These are phyloP conservation scores for Pseudopyrenochaeta lycopersici DNA, from an alignment of 2,329 filamentous ascomycete genomes.

Conservation along the genomic window DNA sequence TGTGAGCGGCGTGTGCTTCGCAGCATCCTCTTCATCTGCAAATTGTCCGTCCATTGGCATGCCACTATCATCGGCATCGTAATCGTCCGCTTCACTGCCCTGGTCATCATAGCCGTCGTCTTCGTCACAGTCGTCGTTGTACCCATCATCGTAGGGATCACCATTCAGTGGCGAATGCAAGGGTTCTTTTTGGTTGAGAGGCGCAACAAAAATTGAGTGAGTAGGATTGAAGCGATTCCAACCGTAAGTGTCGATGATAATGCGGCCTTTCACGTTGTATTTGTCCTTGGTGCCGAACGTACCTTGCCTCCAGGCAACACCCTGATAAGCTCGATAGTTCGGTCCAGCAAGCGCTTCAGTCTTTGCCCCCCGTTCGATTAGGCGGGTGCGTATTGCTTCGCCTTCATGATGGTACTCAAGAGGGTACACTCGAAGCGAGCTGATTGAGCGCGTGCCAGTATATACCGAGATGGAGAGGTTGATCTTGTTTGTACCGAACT, in stretches of 20 bases:
- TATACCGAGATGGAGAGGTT: slow-evolving; percentile 40
- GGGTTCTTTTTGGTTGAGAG: slow-evolving; percentile 44
- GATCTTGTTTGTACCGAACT: slow-evolving; percentile 42
- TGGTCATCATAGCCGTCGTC: slow-evolving; percentile 13
- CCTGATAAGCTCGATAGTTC: slow-evolving; percentile 61
- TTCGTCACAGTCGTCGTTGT: slow-evolving; percentile 31
- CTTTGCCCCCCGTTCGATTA: slow-evolving; percentile 57
- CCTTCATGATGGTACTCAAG: slow-evolving; percentile 55
- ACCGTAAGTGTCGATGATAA: slow-evolving; percentile 63
- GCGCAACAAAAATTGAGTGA: slow-evolving; percentile 48
- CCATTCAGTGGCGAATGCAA: background rate
- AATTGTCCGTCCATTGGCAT: slow-evolving; percentile 27
- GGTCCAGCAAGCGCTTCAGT: slow-evolving; percentile 59
- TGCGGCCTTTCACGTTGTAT: slow-evolving; percentile 55
- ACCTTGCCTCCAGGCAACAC: slow-evolving; percentile 51
- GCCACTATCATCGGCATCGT: slow-evolving; percentile 13
- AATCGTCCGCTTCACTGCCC: slow-evolving; percentile 5
- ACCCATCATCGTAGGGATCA: background rate
- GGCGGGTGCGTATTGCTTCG: slow-evolving; percentile 47
- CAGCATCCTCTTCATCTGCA: slow-evolving; percentile 23
- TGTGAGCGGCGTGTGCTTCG: slow-evolving; percentile 19
- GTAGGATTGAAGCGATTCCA: slow-evolving; percentile 61
- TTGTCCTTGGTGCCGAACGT: slow-evolving; percentile 49
- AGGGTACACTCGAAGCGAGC: slow-evolving; percentile 54
- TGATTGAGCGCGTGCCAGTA: slow-evolving; percentile 55